Conservation (phyloP, 176 grass and related monocot species). For the Alopecurus myosuroides region DNA sequence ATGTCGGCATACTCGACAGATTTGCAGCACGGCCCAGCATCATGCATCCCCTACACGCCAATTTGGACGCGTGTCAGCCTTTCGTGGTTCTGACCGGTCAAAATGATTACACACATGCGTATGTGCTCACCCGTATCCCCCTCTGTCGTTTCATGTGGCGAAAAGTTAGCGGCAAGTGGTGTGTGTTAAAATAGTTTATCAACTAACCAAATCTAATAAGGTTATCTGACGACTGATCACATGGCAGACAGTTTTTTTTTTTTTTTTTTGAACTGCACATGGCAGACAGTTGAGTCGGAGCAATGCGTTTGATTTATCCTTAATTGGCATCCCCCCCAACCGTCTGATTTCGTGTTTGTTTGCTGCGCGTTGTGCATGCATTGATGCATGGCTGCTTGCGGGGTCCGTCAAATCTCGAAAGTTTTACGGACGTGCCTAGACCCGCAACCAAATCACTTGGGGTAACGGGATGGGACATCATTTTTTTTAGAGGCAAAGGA, state of each 20-base stretch:
- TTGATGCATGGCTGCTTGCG: too few relatives aligned
- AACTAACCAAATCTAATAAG: background rate
- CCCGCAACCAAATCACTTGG: too few relatives aligned
- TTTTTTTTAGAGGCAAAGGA: too few relatives aligned
- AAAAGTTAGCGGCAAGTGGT: background rate
- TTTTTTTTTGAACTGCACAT: too few relatives aligned
- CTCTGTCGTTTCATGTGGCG: background rate
- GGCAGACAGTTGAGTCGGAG: background rate
- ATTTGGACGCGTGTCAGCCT: background rate
- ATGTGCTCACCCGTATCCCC: too few relatives aligned
- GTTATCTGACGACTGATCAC: background rate
- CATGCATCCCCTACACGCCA: background rate
- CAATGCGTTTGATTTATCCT: background rate
- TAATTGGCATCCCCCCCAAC: background rate
- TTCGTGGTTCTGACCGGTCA: background rate
- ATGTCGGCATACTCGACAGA: conserved; percentile 32
- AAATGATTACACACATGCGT: background rate
- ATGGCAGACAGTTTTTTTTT: background rate
- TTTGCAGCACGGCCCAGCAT: background rate
- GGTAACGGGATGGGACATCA: too few relatives aligned
- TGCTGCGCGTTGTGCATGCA: too few relatives aligned
- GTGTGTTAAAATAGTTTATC: background rate
- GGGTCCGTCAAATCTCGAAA: too few relatives aligned
- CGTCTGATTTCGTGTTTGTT: too few relatives aligned
- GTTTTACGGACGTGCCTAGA: too few relatives aligned